phyloP scores from a whole-genome alignment of 2,329 filamentous ascomycete species.

The Fusarium metavorans region DNA sequence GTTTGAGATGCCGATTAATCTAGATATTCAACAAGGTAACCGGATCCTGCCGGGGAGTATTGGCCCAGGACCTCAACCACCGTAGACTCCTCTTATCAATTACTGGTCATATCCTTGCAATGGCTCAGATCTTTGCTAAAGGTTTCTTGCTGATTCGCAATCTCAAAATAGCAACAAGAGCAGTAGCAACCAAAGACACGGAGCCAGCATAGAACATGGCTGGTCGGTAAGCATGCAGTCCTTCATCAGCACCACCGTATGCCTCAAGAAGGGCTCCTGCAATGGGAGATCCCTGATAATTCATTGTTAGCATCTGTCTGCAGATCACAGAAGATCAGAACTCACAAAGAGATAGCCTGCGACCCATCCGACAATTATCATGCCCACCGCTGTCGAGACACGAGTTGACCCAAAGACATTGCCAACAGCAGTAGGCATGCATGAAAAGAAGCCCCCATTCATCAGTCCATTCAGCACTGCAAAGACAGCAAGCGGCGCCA shows the following conservation, averaged over 20 bases:
- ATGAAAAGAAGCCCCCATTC: slow-evolving; percentile 73
- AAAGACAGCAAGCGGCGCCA: slow-evolving; percentile 67
- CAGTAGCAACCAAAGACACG: slow-evolving; percentile 15
- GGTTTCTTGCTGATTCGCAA: slow-evolving; percentile 24
- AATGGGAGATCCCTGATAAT: slow-evolving; percentile 65
- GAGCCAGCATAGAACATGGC: slow-evolving; percentile 72
- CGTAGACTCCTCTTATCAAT: neutral
- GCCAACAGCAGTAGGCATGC: slow-evolving; percentile 72
- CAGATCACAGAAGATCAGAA: neutral
- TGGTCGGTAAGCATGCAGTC: slow-evolving; percentile 66
- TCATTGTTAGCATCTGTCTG: neutral
- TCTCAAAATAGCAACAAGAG: slow-evolving; percentile 8
- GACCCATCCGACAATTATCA: slow-evolving; percentile 71
- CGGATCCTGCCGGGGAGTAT: neutral
- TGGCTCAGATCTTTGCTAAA: slow-evolving; percentile 4
- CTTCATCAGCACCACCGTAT: slow-evolving; percentile 62
- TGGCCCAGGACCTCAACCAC: neutral
- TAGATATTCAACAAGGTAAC: neutral
- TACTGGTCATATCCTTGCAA: neutral
- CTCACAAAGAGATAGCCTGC: slow-evolving; percentile 70
- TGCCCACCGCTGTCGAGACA: slow-evolving; percentile 69
- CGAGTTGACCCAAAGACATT: slow-evolving; percentile 68
- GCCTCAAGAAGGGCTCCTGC: slow-evolving; percentile 70
- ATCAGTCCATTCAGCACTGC: slow-evolving; percentile 69
- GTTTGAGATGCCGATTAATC: neutral